Evolutionary conservation across 1,284 basidiomycete genomes (phyloP), one percentile per base, ranked within the genome.

Genomic region (Tylopilus sp.): DNA sequence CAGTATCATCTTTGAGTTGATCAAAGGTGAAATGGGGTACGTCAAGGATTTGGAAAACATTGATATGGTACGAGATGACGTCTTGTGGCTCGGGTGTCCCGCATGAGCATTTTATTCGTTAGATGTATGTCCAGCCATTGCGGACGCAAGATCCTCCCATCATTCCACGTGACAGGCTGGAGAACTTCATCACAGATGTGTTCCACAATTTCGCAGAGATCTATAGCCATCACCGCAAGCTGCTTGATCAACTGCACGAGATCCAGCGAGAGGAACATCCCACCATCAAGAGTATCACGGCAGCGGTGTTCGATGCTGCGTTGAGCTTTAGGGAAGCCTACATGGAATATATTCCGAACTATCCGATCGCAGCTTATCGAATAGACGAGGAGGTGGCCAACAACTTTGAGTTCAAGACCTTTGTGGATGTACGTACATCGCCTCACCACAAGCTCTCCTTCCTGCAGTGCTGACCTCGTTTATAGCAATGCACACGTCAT

Each of bases 11-110:
- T 96, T 95, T 61, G 96, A 99, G 70, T 73, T 98, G 41, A 96
- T 99, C 63, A 89, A 95, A 62, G 90, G 89, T 50, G 96, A 99
- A 71, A 95, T 96, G 86, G 82, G 86, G 44, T 98, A 97, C 65
- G 89, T 97, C 11, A 86, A 85, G 49, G 97, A 99, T 74, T 71
- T 99, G 25, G 89, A 95, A 63, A 86, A 89, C 47, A 87, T 98
- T 49, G 88, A 92, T 53, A 77, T 54, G 52, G 48, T 59, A 60
- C 28, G 51, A 46, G n/a, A 34, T 48, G 36, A 39, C 41, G 12
- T 6, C 21, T 30, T 25, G 31, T 44, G 34, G 18, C 34, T 41
- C 28, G 26, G 11, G 40, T 35, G 46, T 26, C 39, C 15, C 46
- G 6, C 25, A 25, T 56, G 25, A 66, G n/a, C 2, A 12, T 15